Evolutionary conservation across 257 asterid species (phyloP), one percentile per base, ranked within the genome.

Genomic region (Anisodus acutangulus): DNA sequence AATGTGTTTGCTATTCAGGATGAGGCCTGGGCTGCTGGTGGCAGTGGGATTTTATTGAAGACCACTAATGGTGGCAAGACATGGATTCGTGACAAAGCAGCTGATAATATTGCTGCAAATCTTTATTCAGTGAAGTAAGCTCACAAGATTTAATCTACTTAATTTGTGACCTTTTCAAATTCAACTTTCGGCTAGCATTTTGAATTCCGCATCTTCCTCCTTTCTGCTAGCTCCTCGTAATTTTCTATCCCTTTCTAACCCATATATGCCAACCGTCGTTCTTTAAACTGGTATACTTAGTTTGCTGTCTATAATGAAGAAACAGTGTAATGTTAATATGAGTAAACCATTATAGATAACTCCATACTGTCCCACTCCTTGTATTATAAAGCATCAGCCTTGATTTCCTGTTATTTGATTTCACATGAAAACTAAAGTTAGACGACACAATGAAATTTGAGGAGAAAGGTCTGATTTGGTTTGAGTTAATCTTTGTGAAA

Each of bases 1-100:
- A 49, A 47, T 26, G 51, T 54, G 63, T 86, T 83, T 59, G 76
- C 83, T 37, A 83, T 81, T 79, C 82, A 97, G 98, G 98, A 88
- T 31, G 98, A 96, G 88, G 99, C 98, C 59, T 93, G 99, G 98
- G 99, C 98, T 80, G 98, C 98, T 83, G 99, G 99, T 85, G 98
- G 99, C 54, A 97, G 99, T 86, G 99, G 98, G 49, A 80, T 97
- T 88, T 90, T 95, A 87, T 86, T 97, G 82, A 97, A 96, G 89
- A 92, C 99, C 70, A 93, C 89, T 0, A 93, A 97, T 85, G 94
- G 98, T 13, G 98, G 99, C 66, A 95, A 91, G 95, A 82, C 93
- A 60, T 97, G 99, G 98, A 85, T 70, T 54, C 98, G 98, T 37
- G 98, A 97, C 91, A 97, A 89, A 88, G 97, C 98, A 47, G 99